Base-by-base conservation (phyloP, 805 yeast genomes). In the Danielia oregonensis region DNA sequence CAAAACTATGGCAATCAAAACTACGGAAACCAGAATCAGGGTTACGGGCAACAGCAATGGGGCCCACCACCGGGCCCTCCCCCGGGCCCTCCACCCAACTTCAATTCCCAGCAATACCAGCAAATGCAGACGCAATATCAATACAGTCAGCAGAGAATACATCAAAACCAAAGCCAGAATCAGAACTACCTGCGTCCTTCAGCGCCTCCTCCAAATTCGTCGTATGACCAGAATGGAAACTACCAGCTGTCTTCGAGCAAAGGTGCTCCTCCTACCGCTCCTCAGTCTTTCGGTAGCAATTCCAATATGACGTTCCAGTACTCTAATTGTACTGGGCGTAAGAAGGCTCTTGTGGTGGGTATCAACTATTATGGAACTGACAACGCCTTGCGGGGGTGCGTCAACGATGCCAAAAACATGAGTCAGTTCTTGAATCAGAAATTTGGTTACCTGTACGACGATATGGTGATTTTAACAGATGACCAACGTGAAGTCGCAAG, bases 311-410 rank as follows among this genome's bases (percentile, higher is more conserved):
- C 68, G 4, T 65, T 52, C 49, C 80, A 78, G 52, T 79, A 79
- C 56, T 81, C 91, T 8, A 72, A 76, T 48, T 82, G 89, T 64
- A 62, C 74, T 4, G 94, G 95, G 10, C 67, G 69, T 22, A 73
- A 78, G 41, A 86, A 86, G 59, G 95, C 95, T 2, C 55, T 86
- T 35, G 52, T 85, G 32, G 69, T 86, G 37, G 95, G 95, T 9
- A 79, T 82, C 55, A 86, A 86, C 61, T 86, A 86, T 58, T 66
- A 75, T 40, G 88, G 88, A 5, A 61, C 81, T 3, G 57, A 55
- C 31, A 80, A 76, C 50, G 74, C 69, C 42, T 61, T 86, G 30
- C 66, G 78, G 28, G 95, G 95, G 1, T 86, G 95, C 56, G 82
- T 86, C 51, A 86, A 86, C 51, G 95, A 86, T 57, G 86, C 71